Evolutionary conservation across 495 filamentous ascomycete species (phyloP).

Genomic region (Aspergillus biplanus): DNA sequence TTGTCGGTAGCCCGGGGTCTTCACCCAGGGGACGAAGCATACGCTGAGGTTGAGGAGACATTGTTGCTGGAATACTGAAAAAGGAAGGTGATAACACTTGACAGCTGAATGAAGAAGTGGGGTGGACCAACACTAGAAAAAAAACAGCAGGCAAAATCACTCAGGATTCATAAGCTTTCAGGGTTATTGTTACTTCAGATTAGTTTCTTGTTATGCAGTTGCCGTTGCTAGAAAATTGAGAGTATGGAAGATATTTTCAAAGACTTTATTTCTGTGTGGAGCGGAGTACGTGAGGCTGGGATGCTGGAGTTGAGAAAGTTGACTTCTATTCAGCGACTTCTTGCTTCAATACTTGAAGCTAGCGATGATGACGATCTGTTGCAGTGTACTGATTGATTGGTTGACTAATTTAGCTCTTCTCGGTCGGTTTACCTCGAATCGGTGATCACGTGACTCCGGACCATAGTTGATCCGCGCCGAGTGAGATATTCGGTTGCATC

Average conservation of each 20-base stretch:
- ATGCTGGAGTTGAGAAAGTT: conserved; percentile 1
- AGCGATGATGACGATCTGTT: neutral
- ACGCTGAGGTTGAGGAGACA: neutral
- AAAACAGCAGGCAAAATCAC: conserved; percentile 2
- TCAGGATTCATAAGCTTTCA: conserved; percentile 1
- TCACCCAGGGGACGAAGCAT: conserved; percentile 1
- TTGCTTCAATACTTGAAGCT: neutral
- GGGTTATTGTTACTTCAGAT: neutral
- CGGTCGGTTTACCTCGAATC: too few relatives aligned
- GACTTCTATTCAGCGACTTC: neutral
- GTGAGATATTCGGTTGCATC: too few relatives aligned
- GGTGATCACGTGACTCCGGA: too few relatives aligned
- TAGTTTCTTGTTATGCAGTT: neutral
- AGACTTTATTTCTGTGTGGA: conserved; percentile 3
- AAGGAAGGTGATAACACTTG: neutral
- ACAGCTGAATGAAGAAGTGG: too few relatives aligned
- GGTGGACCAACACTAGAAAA: neutral
- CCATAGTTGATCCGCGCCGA: too few relatives aligned
- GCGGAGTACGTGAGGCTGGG: neutral
- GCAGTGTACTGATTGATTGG: too few relatives aligned
- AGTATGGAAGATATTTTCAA: conserved; percentile 1
- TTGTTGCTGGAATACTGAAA: conserved; percentile 1
- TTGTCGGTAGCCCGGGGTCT: neutral
- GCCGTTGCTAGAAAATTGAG: neutral
- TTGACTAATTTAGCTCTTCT: too few relatives aligned